phyloP scores from a whole-genome alignment of 1,284 basidiomycete genomes.

The Trichosporon faecale region DNA sequence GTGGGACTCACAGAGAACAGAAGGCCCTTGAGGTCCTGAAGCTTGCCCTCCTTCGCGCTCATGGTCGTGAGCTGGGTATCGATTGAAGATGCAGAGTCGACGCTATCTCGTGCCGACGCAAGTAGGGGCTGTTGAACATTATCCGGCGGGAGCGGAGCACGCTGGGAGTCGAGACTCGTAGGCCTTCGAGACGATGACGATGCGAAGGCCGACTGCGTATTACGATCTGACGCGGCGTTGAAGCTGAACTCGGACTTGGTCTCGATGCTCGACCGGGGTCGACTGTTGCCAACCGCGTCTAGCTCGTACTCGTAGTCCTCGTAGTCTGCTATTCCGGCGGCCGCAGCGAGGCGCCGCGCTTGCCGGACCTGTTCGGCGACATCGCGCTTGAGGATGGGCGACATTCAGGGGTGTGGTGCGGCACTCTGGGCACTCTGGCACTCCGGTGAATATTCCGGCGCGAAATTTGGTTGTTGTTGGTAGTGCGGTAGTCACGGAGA shows the following conservation, averaged over 20 bases:
- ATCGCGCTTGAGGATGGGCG: conserved; percentile 49
- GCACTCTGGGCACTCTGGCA: not conserved
- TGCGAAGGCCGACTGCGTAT: not conserved
- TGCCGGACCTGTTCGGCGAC: conserved; percentile 45
- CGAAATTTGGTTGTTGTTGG: not conserved
- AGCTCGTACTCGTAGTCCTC: conserved; percentile 28
- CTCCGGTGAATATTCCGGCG: not conserved
- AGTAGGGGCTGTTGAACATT: not conserved
- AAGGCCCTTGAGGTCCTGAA: conserved; percentile 36
- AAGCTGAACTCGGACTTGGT: not conserved
- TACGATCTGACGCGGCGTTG: not conserved
- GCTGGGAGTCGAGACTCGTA: not conserved
- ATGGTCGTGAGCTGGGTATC: conserved; percentile 13
- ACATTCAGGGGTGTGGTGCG: conserved; percentile 30
- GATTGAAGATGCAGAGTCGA: not conserved
- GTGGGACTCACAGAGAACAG: conserved; percentile 37
- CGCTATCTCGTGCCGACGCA: not conserved
- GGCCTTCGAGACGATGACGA: not conserved
- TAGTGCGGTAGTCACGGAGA: not conserved
- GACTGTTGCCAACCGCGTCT: conserved; percentile 14
- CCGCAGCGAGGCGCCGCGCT: conserved; percentile 42
- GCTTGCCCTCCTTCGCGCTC: conserved; percentile 21
- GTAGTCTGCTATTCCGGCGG: conserved; percentile 24
- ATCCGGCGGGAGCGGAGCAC: conserved; percentile 3
- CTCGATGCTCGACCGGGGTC: not conserved